A percentile compares a stretch with the other conserved stretches of the same genome.
Evolutionary conservation across 495 filamentous ascomycete genomes (phyloP).

Genomic region (Annulohypoxylon stygium): DNA sequence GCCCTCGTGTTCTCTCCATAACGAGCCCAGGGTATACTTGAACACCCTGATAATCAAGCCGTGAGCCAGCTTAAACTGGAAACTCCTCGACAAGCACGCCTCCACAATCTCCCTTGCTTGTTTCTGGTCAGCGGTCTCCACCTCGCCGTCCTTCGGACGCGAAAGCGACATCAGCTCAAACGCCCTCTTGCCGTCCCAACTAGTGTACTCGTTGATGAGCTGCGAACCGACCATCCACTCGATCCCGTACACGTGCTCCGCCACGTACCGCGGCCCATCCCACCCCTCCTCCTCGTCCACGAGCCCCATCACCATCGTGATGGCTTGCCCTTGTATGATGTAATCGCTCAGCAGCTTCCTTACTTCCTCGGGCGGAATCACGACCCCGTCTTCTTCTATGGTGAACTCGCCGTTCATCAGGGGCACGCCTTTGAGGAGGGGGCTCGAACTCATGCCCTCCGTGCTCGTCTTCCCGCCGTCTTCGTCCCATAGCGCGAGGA

Average conservation of each 20-base stretch:
- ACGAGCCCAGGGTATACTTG: constrained; percentile 59
- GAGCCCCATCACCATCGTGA: constrained; percentile 64
- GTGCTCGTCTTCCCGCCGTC: constrained; percentile 64
- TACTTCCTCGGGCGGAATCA: constrained; percentile 50
- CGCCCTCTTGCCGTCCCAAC: constrained; percentile 62
- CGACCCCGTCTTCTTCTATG: constrained; percentile 32
- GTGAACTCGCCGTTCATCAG: constrained; percentile 48
- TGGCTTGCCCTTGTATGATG: constrained; percentile 65
- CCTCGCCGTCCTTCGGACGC: constrained; percentile 59
- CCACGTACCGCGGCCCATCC: constrained; percentile 66
- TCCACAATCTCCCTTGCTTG: constrained; percentile 65
- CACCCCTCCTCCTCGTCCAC: constrained; percentile 64
- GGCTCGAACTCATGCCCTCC: constrained; percentile 64
- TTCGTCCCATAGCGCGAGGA: constrained; percentile 64
- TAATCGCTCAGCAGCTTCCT: constrained; percentile 64
- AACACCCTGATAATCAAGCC: constrained; percentile 62
- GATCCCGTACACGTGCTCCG: constrained; percentile 61
- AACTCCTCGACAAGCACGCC: constrained; percentile 60
- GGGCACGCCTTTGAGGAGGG: constrained; percentile 60
- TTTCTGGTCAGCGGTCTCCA: constrained; percentile 63
- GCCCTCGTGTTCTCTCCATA: constrained; percentile 63
- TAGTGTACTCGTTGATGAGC: constrained; percentile 64
- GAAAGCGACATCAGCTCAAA: constrained; percentile 65
- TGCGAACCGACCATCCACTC: constrained; percentile 65
- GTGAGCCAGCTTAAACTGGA: constrained; percentile 67